Conservation (phyloP, 2,329 filamentous ascomycete genomes). For the Venturiaceae sp. region DNA sequence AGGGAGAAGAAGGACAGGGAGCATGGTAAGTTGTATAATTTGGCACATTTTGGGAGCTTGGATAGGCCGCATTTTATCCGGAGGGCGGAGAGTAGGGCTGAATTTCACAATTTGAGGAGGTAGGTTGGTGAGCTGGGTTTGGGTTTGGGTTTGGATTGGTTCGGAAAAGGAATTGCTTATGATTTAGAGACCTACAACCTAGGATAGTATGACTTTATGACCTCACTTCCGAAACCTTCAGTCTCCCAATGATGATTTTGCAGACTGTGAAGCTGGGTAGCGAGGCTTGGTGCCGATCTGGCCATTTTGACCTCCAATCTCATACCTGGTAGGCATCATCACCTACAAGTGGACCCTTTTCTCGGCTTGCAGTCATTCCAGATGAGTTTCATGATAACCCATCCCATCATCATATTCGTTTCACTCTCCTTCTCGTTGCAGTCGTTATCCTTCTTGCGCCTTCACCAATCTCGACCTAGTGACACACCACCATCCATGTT, state of each 20-base stretch:
- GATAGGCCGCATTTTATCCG: not conserved
- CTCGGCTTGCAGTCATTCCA: no score
- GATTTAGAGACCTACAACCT: not conserved
- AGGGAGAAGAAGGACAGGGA: not conserved
- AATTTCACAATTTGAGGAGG: not conserved
- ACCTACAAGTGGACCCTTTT: no score
- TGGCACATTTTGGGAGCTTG: not conserved
- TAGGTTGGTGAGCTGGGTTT: not conserved
- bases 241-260: no score
- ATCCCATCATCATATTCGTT: not conserved
- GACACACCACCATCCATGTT: not conserved
- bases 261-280: no score
- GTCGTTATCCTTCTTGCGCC: not conserved
- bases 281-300: no score
- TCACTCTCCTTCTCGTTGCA: not conserved
- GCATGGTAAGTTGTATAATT: conserved; percentile 6
- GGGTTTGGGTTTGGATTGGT: not conserved
- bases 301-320: no score
- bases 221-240: no score
- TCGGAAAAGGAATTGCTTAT: not conserved
- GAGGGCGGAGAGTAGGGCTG: not conserved
- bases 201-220: not conserved
- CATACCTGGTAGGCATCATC: no score
- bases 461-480: not conserved
- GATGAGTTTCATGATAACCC: no score